phyloP scores from a whole-genome alignment of 345 rosid genomes.

The Lepidium aucheri region DNA sequence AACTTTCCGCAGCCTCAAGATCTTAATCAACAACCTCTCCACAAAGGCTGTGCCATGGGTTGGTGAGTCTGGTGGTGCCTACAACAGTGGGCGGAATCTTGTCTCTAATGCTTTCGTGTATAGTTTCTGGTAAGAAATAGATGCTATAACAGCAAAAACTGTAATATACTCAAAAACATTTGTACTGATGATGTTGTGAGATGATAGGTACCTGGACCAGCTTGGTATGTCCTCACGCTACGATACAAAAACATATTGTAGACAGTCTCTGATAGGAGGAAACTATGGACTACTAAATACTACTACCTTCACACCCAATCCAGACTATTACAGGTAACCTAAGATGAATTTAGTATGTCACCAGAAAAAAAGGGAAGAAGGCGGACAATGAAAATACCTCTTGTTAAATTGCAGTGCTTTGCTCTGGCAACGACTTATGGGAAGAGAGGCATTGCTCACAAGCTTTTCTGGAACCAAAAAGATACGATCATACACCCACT shows the following conservation, averaged over 20 bases:
- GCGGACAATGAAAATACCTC: not conserved
- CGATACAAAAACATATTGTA: slow-evolving; percentile 82
- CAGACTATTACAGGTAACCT: slow-evolving; percentile 78
- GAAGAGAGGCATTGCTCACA: slow-evolving; percentile 56
- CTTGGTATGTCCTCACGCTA: slow-evolving; percentile 66
- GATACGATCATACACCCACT: slow-evolving; percentile 74
- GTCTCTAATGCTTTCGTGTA: slow-evolving; percentile 81
- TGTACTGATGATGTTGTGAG: not conserved
- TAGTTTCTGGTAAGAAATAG: slow-evolving; percentile 71
- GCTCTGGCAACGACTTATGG: slow-evolving; percentile 88
- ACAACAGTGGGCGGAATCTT: slow-evolving; percentile 76
- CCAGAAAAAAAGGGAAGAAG: not conserved
- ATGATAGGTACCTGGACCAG: slow-evolving; percentile 86
- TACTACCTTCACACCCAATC: slow-evolving; percentile 73
- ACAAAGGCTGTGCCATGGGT: slow-evolving; percentile 73
- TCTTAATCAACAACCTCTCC: slow-evolving; percentile 41
- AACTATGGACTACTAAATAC: slow-evolving; percentile 81
- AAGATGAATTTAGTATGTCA: not conserved
- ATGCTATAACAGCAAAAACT: not conserved
- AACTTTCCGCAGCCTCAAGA: slow-evolving; percentile 47
- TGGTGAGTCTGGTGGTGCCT: slow-evolving; percentile 96
- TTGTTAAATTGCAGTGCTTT: slow-evolving; percentile 58
- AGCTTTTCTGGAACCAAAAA: slow-evolving; percentile 55
- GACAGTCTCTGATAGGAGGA: slow-evolving; percentile 85
- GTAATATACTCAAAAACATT: not conserved